Evolutionary conservation across 2,329 filamentous ascomycete genomes (phyloP).

Genomic region (Hypoxylon sp.): DNA sequence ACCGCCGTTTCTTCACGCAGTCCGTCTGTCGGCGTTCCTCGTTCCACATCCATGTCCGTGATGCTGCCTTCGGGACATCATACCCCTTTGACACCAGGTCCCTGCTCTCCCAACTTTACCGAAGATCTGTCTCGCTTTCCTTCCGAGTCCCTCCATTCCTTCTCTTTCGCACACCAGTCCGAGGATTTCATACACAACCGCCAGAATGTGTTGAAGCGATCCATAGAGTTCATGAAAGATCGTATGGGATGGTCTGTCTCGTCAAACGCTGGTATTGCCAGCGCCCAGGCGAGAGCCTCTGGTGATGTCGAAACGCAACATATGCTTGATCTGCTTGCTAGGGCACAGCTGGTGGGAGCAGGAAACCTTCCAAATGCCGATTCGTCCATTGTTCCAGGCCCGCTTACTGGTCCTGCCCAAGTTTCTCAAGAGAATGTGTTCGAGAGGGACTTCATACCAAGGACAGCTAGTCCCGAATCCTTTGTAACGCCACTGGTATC

Average conservation of each 20-base stretch:
- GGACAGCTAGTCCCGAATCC: conserved; percentile 66
- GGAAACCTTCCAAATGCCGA: conserved; percentile 71
- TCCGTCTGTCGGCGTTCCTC: conserved; percentile 70
- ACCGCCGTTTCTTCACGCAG: conserved; percentile 75
- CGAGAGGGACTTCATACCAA: conserved; percentile 80
- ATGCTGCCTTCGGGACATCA: conserved; percentile 72
- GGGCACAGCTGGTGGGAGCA: conserved; percentile 82
- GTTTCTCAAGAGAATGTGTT: conserved; percentile 84
- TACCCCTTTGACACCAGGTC: conserved; percentile 70
- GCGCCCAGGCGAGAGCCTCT: conserved; percentile 83
- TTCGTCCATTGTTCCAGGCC: conserved; percentile 65
- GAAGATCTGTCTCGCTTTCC: conserved; percentile 95
- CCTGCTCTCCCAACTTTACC: conserved; percentile 80
- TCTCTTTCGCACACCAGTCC: conserved; percentile 96
- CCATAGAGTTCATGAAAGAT: conserved; percentile 96
- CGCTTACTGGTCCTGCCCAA: conserved; percentile 84
- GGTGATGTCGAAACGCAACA: conserved; percentile 90
- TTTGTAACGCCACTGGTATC: conserved; percentile 57
- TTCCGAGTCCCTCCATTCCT: conserved; percentile 95
- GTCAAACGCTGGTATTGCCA: conserved; percentile 81
- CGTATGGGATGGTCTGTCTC: conserved; percentile 83
- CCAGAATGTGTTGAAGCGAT: conserved; percentile 92
- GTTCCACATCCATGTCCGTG: conserved; percentile 79
- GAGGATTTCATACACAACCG: conserved; percentile 92
- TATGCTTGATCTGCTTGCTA: conserved; percentile 89